Conservation (phyloP, 208 protist genomes). For the Acanthamoeba royreba region DNA sequence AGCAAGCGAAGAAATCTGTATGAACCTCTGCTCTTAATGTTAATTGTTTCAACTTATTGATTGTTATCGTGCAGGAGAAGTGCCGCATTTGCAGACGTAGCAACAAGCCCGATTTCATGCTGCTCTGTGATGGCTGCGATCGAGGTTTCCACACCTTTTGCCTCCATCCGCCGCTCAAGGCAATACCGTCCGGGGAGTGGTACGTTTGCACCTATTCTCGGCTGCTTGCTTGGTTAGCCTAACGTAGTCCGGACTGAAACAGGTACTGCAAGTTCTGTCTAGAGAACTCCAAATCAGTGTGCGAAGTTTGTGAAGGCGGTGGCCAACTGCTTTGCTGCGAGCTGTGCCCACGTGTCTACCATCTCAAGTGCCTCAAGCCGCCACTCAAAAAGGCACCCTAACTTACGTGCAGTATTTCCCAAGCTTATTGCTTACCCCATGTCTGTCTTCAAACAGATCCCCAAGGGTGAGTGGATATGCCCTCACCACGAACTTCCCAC, state of each 20-base stretch:
- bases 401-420: too few species aligned
- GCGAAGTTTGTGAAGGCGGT: neutral
- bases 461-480: neutral
- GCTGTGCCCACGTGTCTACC: neutral
- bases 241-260: too few species aligned
- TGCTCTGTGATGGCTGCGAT: constrained; percentile 49
- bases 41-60: neutral
- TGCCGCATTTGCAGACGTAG: neutral
- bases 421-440: too few species aligned
- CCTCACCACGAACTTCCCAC: too few species aligned
- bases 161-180: neutral
- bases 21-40: neutral
- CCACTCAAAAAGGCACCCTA: neutral
- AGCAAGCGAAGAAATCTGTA: neutral
- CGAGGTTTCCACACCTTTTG: neutral
- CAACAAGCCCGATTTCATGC: neutral
- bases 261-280: too few species aligned
- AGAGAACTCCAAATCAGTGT: neutral
- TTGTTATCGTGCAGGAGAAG: neutral
- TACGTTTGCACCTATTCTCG: too few species aligned
- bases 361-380: neutral
- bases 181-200: constrained; percentile 36
- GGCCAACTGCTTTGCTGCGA: neutral
- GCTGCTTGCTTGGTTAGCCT: too few species aligned
- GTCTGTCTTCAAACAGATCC: too few species aligned